A percentile compares a stretch with the other conserved stretches of the same genome.
Evolutionary conservation across 768 basidiomycete genomes (phyloP).

Genomic region (Floccularia luteovirens): DNA sequence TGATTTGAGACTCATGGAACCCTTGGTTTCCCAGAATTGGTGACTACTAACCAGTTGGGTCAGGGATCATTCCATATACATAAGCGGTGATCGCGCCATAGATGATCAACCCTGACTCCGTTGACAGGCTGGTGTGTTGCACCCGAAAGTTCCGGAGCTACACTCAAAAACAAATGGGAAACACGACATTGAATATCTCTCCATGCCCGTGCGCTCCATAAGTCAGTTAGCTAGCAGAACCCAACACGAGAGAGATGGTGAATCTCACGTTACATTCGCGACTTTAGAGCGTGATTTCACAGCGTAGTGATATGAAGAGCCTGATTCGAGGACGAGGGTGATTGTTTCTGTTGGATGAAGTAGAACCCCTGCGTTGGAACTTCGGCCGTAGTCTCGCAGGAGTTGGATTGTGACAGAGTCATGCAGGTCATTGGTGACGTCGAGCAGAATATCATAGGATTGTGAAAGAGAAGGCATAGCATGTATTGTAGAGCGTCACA

Average conservation of each 20-base stretch:
- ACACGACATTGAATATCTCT: constrained; percentile 53
- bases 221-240: background rate
- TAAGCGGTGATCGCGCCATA: constrained; percentile 62
- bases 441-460: constrained; percentile 58
- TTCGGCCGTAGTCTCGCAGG: constrained; percentile 54
- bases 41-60: too few species aligned
- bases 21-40: too few species aligned
- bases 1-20: too few species aligned
- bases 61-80: constrained; percentile 51
- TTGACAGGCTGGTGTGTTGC: constrained; percentile 28
- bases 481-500: constrained; percentile 19
- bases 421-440: constrained; percentile 63
- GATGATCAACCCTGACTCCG: constrained; percentile 56
- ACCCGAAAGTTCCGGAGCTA: constrained; percentile 18
- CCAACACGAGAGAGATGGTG: constrained; percentile 4
- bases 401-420: constrained; percentile 59
- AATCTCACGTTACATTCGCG: constrained; percentile 61
- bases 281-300: constrained; percentile 60
- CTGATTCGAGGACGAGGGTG: constrained; percentile 63
- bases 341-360: constrained; percentile 57
- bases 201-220: constrained; percentile 54
- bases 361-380: constrained; percentile 43
- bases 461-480: constrained; percentile 55
- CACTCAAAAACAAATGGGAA: constrained; percentile 50
- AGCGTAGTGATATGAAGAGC: constrained; percentile 61